Conservation (phyloP, 176 grass and related monocot genomes). For the Tillandsia leiboldiana region DNA sequence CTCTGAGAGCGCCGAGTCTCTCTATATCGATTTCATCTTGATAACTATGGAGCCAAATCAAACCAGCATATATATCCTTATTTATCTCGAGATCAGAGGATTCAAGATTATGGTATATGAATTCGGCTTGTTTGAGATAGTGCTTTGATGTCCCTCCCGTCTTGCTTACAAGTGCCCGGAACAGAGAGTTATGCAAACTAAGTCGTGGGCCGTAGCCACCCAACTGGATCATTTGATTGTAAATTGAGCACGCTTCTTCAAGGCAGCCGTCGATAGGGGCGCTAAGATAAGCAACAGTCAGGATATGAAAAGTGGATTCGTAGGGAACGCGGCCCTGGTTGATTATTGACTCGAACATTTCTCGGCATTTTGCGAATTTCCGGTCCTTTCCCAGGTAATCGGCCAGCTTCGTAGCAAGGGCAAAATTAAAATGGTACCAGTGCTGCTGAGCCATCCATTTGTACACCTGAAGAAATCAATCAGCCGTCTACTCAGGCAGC, state of each 20-base stretch:
- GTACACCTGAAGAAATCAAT: slow-evolving; percentile 73
- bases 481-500: slow-evolving; percentile 21
- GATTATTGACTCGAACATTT: slow-evolving; percentile 63
- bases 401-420: slow-evolving; percentile 59
- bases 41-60: slow-evolving; percentile 96
- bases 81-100: slow-evolving; percentile 51
- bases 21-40: slow-evolving; percentile 81
- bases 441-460: slow-evolving; percentile 85
- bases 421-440: slow-evolving; percentile 88
- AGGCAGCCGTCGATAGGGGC: slow-evolving; percentile 36
- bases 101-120: slow-evolving; percentile 77
- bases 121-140: slow-evolving; percentile 84
- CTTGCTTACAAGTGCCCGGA: slow-evolving; percentile 61
- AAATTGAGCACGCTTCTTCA: slow-evolving; percentile 74
- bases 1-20: slow-evolving; percentile 53
- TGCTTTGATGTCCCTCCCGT: slow-evolving; percentile 61
- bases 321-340: slow-evolving; percentile 72
- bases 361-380: slow-evolving; percentile 67
- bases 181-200: slow-evolving; percentile 80
- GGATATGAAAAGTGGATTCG: slow-evolving; percentile 87
- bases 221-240: slow-evolving; percentile 93
- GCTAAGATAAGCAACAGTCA: slow-evolving; percentile 77
- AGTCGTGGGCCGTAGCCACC: slow-evolving; percentile 71
- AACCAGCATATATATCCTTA: slow-evolving; percentile 71
- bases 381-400: slow-evolving; percentile 84